Evolutionary conservation across 2,329 filamentous ascomycete genomes (phyloP).

Genomic region (Zymoseptoria ardabiliae): DNA sequence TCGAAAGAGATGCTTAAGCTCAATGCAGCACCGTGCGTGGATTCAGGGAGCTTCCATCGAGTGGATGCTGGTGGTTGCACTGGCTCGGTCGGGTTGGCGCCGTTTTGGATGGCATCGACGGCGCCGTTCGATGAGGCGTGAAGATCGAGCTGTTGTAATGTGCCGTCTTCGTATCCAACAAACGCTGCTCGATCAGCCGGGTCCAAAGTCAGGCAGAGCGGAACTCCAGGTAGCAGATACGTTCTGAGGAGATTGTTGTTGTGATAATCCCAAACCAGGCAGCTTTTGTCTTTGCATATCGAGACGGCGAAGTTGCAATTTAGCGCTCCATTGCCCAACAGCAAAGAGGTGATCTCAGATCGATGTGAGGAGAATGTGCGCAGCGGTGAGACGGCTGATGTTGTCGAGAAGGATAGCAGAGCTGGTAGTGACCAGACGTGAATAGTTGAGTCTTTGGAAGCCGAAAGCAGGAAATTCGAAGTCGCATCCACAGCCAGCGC

Average conservation of each 20-base stretch:
- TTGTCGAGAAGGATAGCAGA: slow-evolving; percentile 59
- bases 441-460: slow-evolving; percentile 78
- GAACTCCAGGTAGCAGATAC: slow-evolving; percentile 67
- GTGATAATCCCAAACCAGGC: slow-evolving; percentile 87
- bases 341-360: slow-evolving; percentile 60
- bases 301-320: slow-evolving; percentile 79
- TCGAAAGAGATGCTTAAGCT: slow-evolving; percentile 74
- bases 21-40: slow-evolving; percentile 57
- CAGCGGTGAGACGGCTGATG: slow-evolving; percentile 58
- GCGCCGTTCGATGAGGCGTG: slow-evolving; percentile 33
- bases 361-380: slow-evolving; percentile 72
- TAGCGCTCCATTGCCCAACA: slow-evolving; percentile 58
- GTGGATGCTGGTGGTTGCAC: slow-evolving; percentile 35
- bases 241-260: slow-evolving; percentile 71
- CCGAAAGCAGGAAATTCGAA: slow-evolving; percentile 66
- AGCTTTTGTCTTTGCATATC: slow-evolving; percentile 76
- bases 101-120: slow-evolving; percentile 18
- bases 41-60: slow-evolving; percentile 26
- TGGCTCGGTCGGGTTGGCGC: slow-evolving; percentile 20
- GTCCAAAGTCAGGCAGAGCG: slow-evolving; percentile 68
- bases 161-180: slow-evolving; percentile 71
- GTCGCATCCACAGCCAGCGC: slow-evolving; percentile 64
- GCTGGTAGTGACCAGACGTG: slow-evolving; percentile 82
- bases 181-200: slow-evolving; percentile 78
- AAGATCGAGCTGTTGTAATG: slow-evolving; percentile 72